phyloP scores from a whole-genome alignment of 176 grass and related monocot species.

The Aechmea fasciata region DNA sequence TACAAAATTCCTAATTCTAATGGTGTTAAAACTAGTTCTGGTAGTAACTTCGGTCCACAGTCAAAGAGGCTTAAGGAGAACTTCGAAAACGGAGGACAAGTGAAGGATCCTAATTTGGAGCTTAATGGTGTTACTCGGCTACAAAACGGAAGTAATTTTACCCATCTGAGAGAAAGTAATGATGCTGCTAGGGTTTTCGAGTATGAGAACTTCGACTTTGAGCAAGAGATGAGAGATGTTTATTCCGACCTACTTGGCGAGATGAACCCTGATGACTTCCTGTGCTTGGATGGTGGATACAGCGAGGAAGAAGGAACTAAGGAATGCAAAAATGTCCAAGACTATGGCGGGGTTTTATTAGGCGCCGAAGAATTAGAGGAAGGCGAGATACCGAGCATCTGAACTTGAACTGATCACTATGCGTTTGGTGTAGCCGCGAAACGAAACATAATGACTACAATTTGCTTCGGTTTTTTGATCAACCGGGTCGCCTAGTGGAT shows the following conservation, averaged over 20 bases:
- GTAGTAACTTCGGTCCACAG: not conserved
- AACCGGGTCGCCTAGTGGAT: too few relatives aligned
- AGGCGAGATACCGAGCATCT: slow-evolving; percentile 51
- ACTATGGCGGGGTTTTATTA: not conserved
- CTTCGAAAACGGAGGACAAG: slow-evolving; percentile 11
- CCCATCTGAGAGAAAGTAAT: slow-evolving; percentile 5
- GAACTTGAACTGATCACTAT: not conserved
- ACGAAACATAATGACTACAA: too few relatives aligned
- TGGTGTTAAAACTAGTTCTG: not conserved
- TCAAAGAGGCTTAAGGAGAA: slow-evolving; percentile 13
- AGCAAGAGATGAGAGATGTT: slow-evolving; percentile 50
- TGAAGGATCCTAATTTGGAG: slow-evolving; percentile 1
- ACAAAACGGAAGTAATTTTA: not conserved
- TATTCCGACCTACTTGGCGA: slow-evolving; percentile 60
- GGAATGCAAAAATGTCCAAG: not conserved
- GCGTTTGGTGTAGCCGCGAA: too few relatives aligned
- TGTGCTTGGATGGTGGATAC: slow-evolving; percentile 44
- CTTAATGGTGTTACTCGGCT: slow-evolving; percentile 6
- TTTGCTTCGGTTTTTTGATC: too few relatives aligned
- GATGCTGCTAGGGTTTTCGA: not conserved
- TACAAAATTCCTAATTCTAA: not conserved
- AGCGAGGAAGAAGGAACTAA: slow-evolving; percentile 8
- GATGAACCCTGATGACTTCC: slow-evolving; percentile 59
- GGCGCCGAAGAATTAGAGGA: slow-evolving; percentile 49
- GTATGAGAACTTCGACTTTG: slow-evolving; percentile 40